phyloP scores from a whole-genome alignment of 208 protist species.

The Angomonas ambiguus region DNA sequence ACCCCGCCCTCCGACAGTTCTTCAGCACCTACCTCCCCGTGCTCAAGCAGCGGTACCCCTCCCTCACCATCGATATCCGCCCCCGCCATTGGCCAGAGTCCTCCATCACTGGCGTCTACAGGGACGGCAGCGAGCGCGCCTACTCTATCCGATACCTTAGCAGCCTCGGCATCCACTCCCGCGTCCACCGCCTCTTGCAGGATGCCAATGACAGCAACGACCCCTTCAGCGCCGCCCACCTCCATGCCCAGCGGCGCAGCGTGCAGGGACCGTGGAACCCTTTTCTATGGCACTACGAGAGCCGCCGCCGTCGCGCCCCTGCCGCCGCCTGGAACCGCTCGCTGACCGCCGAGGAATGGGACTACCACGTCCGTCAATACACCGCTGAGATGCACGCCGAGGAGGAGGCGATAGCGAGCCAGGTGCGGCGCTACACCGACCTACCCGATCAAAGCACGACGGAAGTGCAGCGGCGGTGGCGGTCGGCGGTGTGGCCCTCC shows the following conservation, averaged over 20 bases:
- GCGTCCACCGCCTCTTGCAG: conserved; percentile 69
- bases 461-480: conserved; percentile 74
- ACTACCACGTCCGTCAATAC: conserved; percentile 72
- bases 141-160: conserved; percentile 50
- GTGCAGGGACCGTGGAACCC: conserved; percentile 83
- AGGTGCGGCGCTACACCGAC: conserved; percentile 46
- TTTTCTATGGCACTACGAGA: conserved; percentile 77
- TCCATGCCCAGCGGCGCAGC: conserved; percentile 60
- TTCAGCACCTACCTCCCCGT: conserved; percentile 64
- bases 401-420: conserved; percentile 53
- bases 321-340: conserved; percentile 59
- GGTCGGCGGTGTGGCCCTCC: conserved; percentile 54
- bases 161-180: conserved; percentile 72
- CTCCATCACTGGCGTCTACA: conserved; percentile 79
- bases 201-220: conserved; percentile 67
- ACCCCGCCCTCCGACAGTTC: conserved; percentile 69
- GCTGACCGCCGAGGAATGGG: conserved; percentile 76
- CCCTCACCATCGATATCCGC: conserved; percentile 68
- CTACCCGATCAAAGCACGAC: conserved; percentile 50
- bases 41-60: conserved; percentile 71
- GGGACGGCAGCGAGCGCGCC: conserved; percentile 70
- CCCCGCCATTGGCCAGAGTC: conserved; percentile 71
- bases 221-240: conserved; percentile 51
- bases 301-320: conserved; percentile 21
- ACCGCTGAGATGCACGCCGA: conserved; percentile 72